phyloP scores from a whole-genome alignment of 2,329 filamentous ascomycete genomes.

The Lojkania enalia region DNA sequence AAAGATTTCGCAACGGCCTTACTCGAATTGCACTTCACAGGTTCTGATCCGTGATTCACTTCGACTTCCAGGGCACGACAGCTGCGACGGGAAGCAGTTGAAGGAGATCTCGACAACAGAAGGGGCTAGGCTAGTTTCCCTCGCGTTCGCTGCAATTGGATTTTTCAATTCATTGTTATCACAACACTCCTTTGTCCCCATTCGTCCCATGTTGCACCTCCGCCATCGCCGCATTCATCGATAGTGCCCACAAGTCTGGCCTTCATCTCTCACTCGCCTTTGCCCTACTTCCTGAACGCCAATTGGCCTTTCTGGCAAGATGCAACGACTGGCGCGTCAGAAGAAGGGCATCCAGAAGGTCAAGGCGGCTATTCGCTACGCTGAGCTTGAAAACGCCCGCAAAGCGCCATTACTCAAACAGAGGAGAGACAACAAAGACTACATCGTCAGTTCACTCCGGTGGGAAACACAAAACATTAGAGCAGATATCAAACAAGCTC shows the following conservation, averaged over 20 bases:
- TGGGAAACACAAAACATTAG: neutral
- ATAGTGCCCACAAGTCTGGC: slow-evolving; percentile 18
- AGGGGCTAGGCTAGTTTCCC: too few species aligned
- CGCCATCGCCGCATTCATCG: slow-evolving; percentile 3
- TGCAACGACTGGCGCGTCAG: slow-evolving; percentile 20
- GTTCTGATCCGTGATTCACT: too few species aligned
- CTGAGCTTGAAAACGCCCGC: slow-evolving; percentile 30
- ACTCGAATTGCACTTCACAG: too few species aligned
- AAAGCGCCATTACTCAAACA: slow-evolving; percentile 4
- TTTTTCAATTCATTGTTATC: neutral
- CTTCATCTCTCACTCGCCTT: neutral
- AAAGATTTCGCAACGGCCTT: too few species aligned
- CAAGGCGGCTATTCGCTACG: slow-evolving; percentile 40
- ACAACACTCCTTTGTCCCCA: neutral
- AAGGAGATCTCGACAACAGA: too few species aligned
- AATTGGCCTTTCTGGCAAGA: slow-evolving; percentile 25
- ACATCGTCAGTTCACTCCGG: slow-evolving; percentile 1
- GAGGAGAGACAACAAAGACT: neutral
- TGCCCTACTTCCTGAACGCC: slow-evolving; percentile 58
- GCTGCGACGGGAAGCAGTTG: too few species aligned
- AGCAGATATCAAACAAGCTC: slow-evolving; percentile 32
- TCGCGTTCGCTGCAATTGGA: too few species aligned
- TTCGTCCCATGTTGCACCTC: neutral
- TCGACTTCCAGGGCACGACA: too few species aligned
- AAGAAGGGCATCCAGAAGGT: slow-evolving; percentile 48